Percentiles rank a stretch among this genome's conserved stretches.
Conservation (phyloP, 176 grass and related monocot genomes). For the Carex cristatella region DNA sequence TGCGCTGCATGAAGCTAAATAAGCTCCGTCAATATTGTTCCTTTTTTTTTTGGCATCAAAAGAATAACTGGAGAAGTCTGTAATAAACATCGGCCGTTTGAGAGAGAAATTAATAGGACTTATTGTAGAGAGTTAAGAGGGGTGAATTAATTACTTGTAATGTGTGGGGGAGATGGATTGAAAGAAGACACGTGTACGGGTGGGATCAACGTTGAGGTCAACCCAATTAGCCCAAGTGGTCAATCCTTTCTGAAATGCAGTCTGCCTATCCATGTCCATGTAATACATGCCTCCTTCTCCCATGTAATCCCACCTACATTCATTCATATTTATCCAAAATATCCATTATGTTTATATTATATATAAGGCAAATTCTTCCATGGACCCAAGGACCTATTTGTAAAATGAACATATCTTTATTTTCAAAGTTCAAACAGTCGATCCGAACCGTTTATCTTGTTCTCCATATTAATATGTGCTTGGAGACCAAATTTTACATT, state of each 20-base stretch:
- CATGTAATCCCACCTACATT: constrained; percentile 89
- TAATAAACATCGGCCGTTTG: not conserved
- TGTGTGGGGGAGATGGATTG: constrained; percentile 90
- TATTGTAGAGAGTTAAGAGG: not conserved
- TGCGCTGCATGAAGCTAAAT: too few species aligned
- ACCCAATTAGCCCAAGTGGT: constrained; percentile 87
- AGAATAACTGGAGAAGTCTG: not conserved
- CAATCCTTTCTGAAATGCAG: constrained; percentile 72
- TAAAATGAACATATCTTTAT: too few species aligned
- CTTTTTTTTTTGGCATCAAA: too few species aligned
- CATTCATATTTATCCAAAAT: not conserved
- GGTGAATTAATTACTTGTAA: constrained; percentile 52
- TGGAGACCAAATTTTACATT: too few species aligned
- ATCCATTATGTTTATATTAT: not conserved
- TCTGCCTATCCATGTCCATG: constrained; percentile 75
- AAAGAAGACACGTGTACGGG: constrained; percentile 80
- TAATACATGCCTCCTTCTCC: constrained; percentile 46
- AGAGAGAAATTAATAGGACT: not conserved
- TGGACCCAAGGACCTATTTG: too few species aligned
- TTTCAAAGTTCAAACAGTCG: too few species aligned
- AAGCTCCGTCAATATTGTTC: too few species aligned
- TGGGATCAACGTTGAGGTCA: constrained; percentile 50
- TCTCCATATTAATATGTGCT: too few species aligned
- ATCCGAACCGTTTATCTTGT: too few species aligned
- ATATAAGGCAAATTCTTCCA: too few species aligned